Conservation (phyloP, 768 basidiomycete species). For the Serendipita sp. region DNA sequence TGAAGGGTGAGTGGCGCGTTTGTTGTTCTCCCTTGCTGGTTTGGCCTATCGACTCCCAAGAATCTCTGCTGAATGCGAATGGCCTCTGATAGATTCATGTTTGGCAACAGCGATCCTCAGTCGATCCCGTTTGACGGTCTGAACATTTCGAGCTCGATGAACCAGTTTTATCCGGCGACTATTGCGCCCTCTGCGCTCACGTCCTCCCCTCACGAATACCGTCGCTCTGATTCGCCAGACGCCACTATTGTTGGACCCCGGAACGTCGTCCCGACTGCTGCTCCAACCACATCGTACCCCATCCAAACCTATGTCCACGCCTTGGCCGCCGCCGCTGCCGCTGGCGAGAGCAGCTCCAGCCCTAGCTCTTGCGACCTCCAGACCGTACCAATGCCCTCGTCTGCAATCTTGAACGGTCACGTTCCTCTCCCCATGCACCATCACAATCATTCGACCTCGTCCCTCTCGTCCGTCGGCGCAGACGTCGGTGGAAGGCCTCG, state of each 20-base stretch:
- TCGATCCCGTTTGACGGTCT: neutral
- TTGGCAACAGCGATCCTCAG: slow-evolving; percentile 2
- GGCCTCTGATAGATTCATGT: neutral
- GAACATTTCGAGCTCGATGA: neutral
- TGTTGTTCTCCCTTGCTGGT: neutral
- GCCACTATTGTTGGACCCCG: slow-evolving; percentile 7
- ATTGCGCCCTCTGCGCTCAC: slow-evolving; percentile 8
- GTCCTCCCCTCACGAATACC: neutral
- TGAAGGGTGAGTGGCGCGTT: neutral
- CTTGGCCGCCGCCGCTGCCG: neutral
- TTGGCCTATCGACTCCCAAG: neutral
- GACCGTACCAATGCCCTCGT: neutral
- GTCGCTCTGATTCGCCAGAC: slow-evolving; percentile 2
- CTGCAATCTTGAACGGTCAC: neutral
- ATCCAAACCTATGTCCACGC: neutral
- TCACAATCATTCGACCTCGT: slow-evolving; percentile 5
- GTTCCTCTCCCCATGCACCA: slow-evolving; percentile 6
- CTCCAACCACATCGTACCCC: neutral
- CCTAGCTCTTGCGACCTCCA: slow-evolving; percentile 1
- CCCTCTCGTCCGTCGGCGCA: neutral
- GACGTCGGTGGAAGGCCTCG: slow-evolving; percentile 1
- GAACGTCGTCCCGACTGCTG: slow-evolving; percentile 1
- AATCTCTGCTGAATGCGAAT: neutral
- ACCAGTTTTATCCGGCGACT: neutral
- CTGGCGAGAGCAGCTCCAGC: neutral